phyloP scores from a whole-genome alignment of 106 monocot genomes.

The Acorus gramineus region DNA sequence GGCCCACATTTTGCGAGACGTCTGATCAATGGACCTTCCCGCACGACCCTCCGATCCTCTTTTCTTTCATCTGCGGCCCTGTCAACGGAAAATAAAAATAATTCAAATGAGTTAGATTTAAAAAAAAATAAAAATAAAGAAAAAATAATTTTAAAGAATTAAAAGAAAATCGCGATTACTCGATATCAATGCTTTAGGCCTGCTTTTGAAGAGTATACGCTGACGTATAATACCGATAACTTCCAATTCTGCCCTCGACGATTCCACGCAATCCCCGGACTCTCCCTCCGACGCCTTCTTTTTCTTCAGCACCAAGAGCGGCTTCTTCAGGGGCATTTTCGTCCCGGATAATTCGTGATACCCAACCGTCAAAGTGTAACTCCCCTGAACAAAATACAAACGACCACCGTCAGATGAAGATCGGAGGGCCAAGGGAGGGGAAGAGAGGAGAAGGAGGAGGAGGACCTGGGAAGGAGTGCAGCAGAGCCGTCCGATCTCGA shows the following conservation, averaged over 20 bases:
- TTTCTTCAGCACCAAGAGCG: slow-evolving; percentile 59
- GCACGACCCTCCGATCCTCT: too few relatives aligned
- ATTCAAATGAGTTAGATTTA: too few relatives aligned
- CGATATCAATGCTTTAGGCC: slow-evolving; percentile 82
- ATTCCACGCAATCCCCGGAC: neutral
- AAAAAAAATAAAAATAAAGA: too few relatives aligned
- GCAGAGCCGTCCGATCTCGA: slow-evolving; percentile 85
- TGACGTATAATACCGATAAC: slow-evolving; percentile 75
- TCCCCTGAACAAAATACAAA: neutral
- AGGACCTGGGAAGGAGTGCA: slow-evolving; percentile 20
- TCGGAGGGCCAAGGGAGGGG: neutral
- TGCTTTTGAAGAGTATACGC: slow-evolving; percentile 72
- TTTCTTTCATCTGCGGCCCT: too few relatives aligned
- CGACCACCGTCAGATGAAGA: neutral
- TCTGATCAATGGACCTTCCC: too few relatives aligned
- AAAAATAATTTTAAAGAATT: too few relatives aligned
- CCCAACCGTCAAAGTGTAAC: slow-evolving; percentile 72
- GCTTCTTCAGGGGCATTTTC: slow-evolving; percentile 73
- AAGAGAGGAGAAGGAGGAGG: too few relatives aligned
- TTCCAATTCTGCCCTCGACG: slow-evolving; percentile 41
- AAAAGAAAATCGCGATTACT: slow-evolving; percentile 12
- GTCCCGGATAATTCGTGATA: slow-evolving; percentile 84
- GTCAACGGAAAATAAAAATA: too few relatives aligned
- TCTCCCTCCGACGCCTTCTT: slow-evolving; percentile 13
- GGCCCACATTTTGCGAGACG: too few relatives aligned